A percentile compares a stretch with the other conserved stretches of the same genome.
Conservation (phyloP, 768 basidiomycete species). For the Calocybe gangraenosa region DNA sequence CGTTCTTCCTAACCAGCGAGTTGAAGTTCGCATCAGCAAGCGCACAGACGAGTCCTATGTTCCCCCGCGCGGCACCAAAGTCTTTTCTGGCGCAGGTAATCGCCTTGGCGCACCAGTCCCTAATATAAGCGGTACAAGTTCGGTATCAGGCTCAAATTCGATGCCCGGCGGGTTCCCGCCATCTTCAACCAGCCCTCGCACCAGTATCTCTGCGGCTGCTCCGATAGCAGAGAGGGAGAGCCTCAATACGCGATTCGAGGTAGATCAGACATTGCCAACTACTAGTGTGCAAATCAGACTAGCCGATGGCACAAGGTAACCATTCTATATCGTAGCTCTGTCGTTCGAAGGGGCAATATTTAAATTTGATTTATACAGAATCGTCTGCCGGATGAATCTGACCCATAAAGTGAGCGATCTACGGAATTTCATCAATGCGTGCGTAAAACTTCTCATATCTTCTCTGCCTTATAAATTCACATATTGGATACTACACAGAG, state of each 20-base stretch:
- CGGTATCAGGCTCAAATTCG: slow-evolving; percentile 9
- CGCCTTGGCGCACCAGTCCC: slow-evolving; percentile 81
- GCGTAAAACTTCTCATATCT: slow-evolving; percentile 27
- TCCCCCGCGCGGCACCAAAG: slow-evolving; percentile 42
- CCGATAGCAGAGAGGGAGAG: slow-evolving; percentile 22
- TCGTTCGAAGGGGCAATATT: too few relatives aligned
- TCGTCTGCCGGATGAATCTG: slow-evolving; percentile 85
- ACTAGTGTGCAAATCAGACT: slow-evolving; percentile 89
- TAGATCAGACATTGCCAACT: slow-evolving; percentile 77
- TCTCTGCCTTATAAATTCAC: too few relatives aligned
- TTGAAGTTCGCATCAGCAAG: slow-evolving; percentile 76
- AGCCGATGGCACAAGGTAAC: slow-evolving; percentile 83
- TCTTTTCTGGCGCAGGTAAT: slow-evolving; percentile 74
- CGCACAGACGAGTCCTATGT: slow-evolving; percentile 70
- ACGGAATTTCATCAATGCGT: slow-evolving; percentile 88
- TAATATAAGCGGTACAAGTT: slow-evolving; percentile 14
- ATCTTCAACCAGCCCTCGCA: slow-evolving; percentile 16
- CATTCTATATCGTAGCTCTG: too few relatives aligned
- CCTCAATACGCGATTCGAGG: slow-evolving; percentile 62
- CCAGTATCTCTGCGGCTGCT: slow-evolving; percentile 11
- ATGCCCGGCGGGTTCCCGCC: slow-evolving; percentile 66
- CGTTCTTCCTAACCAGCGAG: slow-evolving; percentile 71
- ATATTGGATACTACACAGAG: slow-evolving; percentile 32
- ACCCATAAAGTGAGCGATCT: slow-evolving; percentile 87
- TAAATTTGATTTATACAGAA: slow-evolving; percentile 32